Conservation (phyloP, 352 stramenopile genomes). For the Globisporangium nodosum region DNA sequence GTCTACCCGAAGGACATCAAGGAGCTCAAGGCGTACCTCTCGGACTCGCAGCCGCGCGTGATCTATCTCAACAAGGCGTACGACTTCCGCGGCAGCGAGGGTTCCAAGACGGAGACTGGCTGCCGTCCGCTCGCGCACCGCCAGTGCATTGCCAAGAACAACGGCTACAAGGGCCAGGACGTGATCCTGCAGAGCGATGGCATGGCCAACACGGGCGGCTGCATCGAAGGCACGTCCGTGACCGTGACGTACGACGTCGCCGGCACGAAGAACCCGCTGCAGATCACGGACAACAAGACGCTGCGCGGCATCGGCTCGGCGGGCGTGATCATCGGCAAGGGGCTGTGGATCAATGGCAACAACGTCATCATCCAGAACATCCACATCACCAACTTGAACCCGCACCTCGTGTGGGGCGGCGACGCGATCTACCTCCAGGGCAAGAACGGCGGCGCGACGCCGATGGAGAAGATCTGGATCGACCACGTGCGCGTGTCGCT, state of each 20-base stretch:
- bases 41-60: slow-evolving; percentile 30
- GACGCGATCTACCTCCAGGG: slow-evolving; percentile 3
- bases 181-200: slow-evolving; percentile 45
- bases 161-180: slow-evolving; percentile 48
- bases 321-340: slow-evolving; percentile 30
- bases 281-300: slow-evolving; percentile 28
- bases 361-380: slow-evolving; percentile 40
- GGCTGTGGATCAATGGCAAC: slow-evolving; percentile 21
- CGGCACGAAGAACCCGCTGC: slow-evolving; percentile 23
- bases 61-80: slow-evolving; percentile 49
- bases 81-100: slow-evolving; percentile 48
- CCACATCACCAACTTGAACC: slow-evolving; percentile 36
- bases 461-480: slow-evolving; percentile 28
- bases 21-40: slow-evolving; percentile 41
- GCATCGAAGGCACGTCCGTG: slow-evolving; percentile 24
- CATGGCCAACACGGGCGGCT: slow-evolving; percentile 48
- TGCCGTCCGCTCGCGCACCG: slow-evolving; percentile 34
- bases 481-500: slow-evolving; percentile 29
- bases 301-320: slow-evolving; percentile 23
- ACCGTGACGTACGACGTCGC: slow-evolving; percentile 39
- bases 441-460: slow-evolving; percentile 10
- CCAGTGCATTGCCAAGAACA: slow-evolving; percentile 43
- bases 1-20: slow-evolving; percentile 32
- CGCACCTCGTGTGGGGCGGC: slow-evolving; percentile 19
- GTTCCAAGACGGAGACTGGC: slow-evolving; percentile 35